Conservation (phyloP, 192 early-diverging fungal species). For the Lunasporangiospora selenospora region DNA sequence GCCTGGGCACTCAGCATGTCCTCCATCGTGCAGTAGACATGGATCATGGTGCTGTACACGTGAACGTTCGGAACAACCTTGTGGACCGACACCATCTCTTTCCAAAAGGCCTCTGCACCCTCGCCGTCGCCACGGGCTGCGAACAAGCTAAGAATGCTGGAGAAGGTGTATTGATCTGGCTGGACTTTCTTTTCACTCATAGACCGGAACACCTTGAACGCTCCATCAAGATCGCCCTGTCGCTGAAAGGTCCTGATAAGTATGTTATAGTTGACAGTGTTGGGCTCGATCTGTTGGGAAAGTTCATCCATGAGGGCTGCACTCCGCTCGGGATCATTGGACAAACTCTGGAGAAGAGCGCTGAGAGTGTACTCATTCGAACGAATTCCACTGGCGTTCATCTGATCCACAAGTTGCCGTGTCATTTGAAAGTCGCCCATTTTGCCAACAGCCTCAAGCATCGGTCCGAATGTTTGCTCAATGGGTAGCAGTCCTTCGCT, state of each 20-base stretch:
- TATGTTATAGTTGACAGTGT: slow-evolving; percentile 51
- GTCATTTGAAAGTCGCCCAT: slow-evolving; percentile 47
- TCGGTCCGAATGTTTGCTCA: slow-evolving; percentile 21
- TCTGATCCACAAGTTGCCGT: slow-evolving; percentile 34
- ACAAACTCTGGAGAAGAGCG: slow-evolving; percentile 30
- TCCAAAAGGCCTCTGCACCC: slow-evolving; percentile 44
- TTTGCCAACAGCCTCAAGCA: slow-evolving; percentile 41
- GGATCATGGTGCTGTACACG: slow-evolving; percentile 77
- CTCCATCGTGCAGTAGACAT: slow-evolving; percentile 73
- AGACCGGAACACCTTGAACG: slow-evolving; percentile 42
- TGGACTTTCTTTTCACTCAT: slow-evolving; percentile 38
- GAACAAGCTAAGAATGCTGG: slow-evolving; percentile 57
- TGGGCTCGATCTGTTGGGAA: slow-evolving; percentile 41
- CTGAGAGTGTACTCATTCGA: slow-evolving; percentile 41
- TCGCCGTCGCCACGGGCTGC: slow-evolving; percentile 48
- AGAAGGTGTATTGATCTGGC: slow-evolving; percentile 56
- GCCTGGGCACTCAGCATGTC: slow-evolving; percentile 79
- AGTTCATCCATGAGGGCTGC: slow-evolving; percentile 23
- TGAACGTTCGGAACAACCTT: slow-evolving; percentile 41
- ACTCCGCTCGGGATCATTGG: slow-evolving; percentile 11
- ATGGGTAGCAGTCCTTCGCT: slow-evolving; percentile 20
- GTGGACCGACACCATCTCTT: slow-evolving; percentile 50
- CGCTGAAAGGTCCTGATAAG: slow-evolving; percentile 54
- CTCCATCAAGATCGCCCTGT: slow-evolving; percentile 50
- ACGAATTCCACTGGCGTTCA: slow-evolving; percentile 30